Base-by-base conservation (phyloP, 345 rosid species). In the Murraya paniculata region DNA sequence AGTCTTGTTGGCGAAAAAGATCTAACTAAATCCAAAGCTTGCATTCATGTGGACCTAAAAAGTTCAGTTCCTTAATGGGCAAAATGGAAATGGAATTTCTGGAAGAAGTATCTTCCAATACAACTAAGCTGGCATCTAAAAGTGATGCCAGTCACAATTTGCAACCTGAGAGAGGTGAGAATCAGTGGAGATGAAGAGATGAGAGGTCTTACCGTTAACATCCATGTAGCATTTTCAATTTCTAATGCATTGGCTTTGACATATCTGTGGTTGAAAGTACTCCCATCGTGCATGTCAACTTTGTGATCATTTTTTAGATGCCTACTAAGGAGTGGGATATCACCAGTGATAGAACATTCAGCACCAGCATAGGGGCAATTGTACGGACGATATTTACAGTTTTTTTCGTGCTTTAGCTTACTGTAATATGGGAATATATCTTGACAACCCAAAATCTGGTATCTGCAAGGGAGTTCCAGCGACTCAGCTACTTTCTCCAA, bases 141-240 rank as follows among this genome's bases (percentile, higher is more conserved):
- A 4, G 56, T 50, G 56, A 50, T 16, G 21, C 21, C 56, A 50
- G 57, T 53, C 22, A 18, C 22, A 1, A 53, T 21, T 64, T 64
- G 18, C 35, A 33, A 9, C 50, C 39, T 24, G 18, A 39, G 6
- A 1, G 41, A 39, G 53, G 19, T 36, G 13, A 64, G 41, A 64
- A 35, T 71, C 28, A 22, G 56, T n/a, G 64, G 55, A 72, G 6
- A 28, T 25, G 11, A 68, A 31, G 59, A 9, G 56, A 27, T 53
- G 45, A 61, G 41, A 9, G 24, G 56, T 75, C 87, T 90, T 86
- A 95, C 98, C 57, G 98, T 95, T 75, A 93, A 83, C 98, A 92
- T 95, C 96, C 98, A 93, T 56, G 97, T 95, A 70, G 98, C 98
- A 71, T 95, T 93, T 80, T 93, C 98, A n/a, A 93, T 92, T 82